These are phyloP conservation scores for Xerocomellus intermedius DNA, from an alignment of 768 basidiomycete genomes.

Conservation along the genomic window DNA sequence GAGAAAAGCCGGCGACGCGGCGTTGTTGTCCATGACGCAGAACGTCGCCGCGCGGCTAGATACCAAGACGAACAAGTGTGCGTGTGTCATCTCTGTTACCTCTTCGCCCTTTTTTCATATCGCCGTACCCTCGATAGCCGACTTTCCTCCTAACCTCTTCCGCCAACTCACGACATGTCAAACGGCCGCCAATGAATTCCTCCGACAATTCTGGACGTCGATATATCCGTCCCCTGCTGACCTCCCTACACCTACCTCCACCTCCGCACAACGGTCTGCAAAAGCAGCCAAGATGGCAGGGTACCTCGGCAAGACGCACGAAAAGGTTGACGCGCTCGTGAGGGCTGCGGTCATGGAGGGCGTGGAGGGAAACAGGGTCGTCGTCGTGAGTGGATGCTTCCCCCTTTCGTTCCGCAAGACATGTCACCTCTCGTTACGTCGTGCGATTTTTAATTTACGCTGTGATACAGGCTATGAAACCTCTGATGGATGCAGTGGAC, in stretches of 20 bases:
- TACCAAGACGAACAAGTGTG: slow-evolving; percentile 63
- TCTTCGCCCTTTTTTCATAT: not conserved
- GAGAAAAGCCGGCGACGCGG: slow-evolving; percentile 63
- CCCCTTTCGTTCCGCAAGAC: too few relatives aligned
- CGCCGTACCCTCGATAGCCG: slow-evolving; percentile 43
- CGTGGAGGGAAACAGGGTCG: slow-evolving; percentile 59
- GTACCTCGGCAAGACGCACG: slow-evolving; percentile 75
- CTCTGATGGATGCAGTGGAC: slow-evolving; percentile 68
- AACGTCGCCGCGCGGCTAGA: slow-evolving; percentile 75
- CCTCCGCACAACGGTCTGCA: slow-evolving; percentile 65
- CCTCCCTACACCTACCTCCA: slow-evolving; percentile 46
- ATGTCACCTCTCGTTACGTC: too few relatives aligned
- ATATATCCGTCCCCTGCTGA: slow-evolving; percentile 75
- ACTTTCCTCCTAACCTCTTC: slow-evolving; percentile 76
- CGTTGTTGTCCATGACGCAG: slow-evolving; percentile 71
- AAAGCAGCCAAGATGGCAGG: slow-evolving; percentile 88
- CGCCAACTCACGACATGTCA: slow-evolving; percentile 87
- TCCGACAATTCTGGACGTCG: slow-evolving; percentile 93
- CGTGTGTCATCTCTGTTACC: slow-evolving; percentile 17
- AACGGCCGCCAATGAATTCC: slow-evolving; percentile 91
- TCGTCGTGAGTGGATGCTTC: slow-evolving; percentile 49
- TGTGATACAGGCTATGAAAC: slow-evolving; percentile 65
- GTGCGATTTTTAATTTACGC: not conserved
- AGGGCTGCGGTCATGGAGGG: slow-evolving; percentile 56
- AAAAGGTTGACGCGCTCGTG: slow-evolving; percentile 81